Conservation (phyloP, 768 basidiomycete genomes). For the Lentinula lateritia region DNA sequence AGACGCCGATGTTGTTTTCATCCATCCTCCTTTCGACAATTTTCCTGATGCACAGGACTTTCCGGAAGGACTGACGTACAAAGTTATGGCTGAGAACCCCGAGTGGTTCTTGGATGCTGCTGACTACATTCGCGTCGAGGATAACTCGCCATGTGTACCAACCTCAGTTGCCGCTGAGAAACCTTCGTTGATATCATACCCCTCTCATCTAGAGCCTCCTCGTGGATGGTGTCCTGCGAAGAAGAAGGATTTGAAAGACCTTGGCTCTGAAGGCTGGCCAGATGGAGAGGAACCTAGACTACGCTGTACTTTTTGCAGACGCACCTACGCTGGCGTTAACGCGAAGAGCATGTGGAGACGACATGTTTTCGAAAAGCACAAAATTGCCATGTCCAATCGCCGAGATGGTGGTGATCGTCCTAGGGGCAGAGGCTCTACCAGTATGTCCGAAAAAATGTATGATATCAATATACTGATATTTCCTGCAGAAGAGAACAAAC, state of each 20-base stretch:
- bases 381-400: conserved; percentile 84
- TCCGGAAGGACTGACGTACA: conserved; percentile 67
- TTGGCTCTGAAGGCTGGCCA: conserved; percentile 67
- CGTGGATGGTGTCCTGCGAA: conserved; percentile 85
- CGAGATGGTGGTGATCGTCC: conserved; percentile 64
- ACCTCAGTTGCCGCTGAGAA: conserved; percentile 34
- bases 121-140: conserved; percentile 52
- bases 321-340: conserved; percentile 82
- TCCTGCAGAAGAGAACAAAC: conserved; percentile 50
- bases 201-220: conserved; percentile 74
- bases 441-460: conserved; percentile 33
- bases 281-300: conserved; percentile 78
- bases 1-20: conserved; percentile 65
- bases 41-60: conserved; percentile 59
- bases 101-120: conserved; percentile 75
- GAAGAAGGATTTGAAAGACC: conserved; percentile 71
- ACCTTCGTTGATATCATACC: conserved; percentile 48
- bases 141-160: conserved; percentile 19
- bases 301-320: conserved; percentile 79
- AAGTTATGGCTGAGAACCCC: conserved; percentile 65
- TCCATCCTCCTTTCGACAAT: conserved; percentile 66
- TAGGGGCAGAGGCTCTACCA: conserved; percentile 59
- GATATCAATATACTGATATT: not conserved
- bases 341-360: conserved; percentile 91
- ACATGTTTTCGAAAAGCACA: conserved; percentile 87